A percentile compares a stretch with the other conserved stretches of the same genome.
Evolutionary conservation across 345 rosid species (phyloP).

Genomic region (Arabidopsis thaliana): DNA sequence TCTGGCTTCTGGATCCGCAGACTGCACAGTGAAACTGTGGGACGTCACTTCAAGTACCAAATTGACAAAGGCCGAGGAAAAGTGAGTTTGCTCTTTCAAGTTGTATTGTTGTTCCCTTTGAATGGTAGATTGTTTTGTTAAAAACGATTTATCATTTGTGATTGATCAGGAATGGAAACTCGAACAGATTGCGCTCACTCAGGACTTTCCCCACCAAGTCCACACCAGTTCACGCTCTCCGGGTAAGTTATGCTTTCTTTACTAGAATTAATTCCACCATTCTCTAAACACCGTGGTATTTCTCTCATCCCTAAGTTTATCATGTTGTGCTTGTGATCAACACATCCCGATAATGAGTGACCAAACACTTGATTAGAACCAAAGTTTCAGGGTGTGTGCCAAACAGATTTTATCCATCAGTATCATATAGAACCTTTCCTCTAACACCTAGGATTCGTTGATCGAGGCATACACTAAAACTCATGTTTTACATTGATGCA

Average conservation of each 20-base stretch:
- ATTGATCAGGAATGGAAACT: conserved; percentile 67
- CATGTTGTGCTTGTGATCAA: background rate
- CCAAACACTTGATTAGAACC: background rate
- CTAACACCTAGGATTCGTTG: background rate
- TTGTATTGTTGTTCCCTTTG: conserved; percentile 7
- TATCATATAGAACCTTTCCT: background rate
- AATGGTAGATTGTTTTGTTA: conserved; percentile 15
- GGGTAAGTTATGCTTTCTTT: conserved; percentile 48
- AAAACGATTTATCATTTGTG: conserved; percentile 13
- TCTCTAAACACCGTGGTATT: background rate
- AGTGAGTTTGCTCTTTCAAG: conserved; percentile 48
- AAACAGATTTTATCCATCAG: background rate
- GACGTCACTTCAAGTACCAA: conserved; percentile 80
- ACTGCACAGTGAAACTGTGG: conserved; percentile 92
- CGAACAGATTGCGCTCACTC: conserved; percentile 74
- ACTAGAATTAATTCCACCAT: background rate
- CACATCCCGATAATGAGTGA: background rate
- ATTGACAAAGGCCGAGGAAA: conserved; percentile 68
- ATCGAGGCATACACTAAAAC: conserved; percentile 20
- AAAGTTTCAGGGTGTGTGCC: conserved; percentile 5
- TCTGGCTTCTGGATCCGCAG: conserved; percentile 98
- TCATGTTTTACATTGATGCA: conserved; percentile 40
- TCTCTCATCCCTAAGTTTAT: background rate
- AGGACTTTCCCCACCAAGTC: conserved; percentile 87
- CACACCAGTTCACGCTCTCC: conserved; percentile 74